phyloP scores from a whole-genome alignment of 331 rosid species.

The Malus hybrid region DNA sequence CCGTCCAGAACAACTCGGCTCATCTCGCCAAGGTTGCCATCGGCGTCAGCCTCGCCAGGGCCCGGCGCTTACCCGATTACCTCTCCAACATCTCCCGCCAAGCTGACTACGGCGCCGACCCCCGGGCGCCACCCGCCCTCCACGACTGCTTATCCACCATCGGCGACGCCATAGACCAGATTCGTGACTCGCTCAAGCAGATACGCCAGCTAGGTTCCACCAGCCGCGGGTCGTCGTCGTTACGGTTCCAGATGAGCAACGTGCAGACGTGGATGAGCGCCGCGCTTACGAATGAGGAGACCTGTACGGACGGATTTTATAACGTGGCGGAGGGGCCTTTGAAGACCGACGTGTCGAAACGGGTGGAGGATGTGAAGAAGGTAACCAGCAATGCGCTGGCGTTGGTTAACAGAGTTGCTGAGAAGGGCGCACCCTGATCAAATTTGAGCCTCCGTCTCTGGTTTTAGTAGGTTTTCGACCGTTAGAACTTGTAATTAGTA shows the following conservation, averaged over 20 bases:
- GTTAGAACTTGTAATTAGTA: background rate
- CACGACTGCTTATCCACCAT: conserved; percentile 81
- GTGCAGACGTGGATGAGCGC: conserved; percentile 99
- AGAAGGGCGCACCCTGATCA: conserved; percentile 14
- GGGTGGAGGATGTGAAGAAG: conserved; percentile 49
- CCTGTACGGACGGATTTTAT: conserved; percentile 87
- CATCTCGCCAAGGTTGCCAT: conserved; percentile 84
- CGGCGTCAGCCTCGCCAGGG: conserved; percentile 48
- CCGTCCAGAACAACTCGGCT: conserved; percentile 57
- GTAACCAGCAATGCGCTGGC: conserved; percentile 94
- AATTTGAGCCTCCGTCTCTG: too few species aligned
- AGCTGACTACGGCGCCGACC: conserved; percentile 43
- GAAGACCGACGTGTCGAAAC: conserved; percentile 43
- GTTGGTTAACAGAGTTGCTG: conserved; percentile 58
- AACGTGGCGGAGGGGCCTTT: conserved; percentile 53
- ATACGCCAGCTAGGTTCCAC: conserved; percentile 44
- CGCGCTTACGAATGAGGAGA: conserved; percentile 84
- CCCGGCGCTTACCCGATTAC: conserved; percentile 42
- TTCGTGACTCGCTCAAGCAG: conserved; percentile 83
- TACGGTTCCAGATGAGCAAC: conserved; percentile 82
- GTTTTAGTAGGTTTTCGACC: background rate
- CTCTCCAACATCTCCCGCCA: conserved; percentile 54
- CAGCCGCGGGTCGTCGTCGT: conserved; percentile 28
- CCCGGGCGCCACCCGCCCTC: conserved; percentile 50
- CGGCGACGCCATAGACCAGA: conserved; percentile 76